phyloP scores from a whole-genome alignment of 1,284 basidiomycete species.

The Marasmius tenuissimus region DNA sequence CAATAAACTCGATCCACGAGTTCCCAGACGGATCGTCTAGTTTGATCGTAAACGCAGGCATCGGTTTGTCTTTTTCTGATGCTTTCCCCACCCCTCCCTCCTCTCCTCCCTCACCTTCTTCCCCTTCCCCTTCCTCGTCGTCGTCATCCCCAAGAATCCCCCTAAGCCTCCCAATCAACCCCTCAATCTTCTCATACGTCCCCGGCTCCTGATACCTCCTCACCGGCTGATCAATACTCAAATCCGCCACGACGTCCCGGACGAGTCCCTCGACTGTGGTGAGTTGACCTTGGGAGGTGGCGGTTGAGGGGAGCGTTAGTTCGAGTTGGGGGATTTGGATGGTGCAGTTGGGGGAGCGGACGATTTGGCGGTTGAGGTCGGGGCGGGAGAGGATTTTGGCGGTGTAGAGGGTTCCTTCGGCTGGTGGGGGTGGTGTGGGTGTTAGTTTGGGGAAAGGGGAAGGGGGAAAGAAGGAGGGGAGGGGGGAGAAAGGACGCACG shows the following conservation, averaged over 20 bases:
- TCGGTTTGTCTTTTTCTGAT: constrained; percentile 46
- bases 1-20: constrained; percentile 89
- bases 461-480: background rate
- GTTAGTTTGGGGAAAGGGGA: background rate
- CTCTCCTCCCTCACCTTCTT: constrained; percentile 29
- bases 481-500: constrained; percentile 46
- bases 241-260: constrained; percentile 82
- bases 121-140: constrained; percentile 55
- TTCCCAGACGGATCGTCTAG: constrained; percentile 96
- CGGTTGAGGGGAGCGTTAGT: constrained; percentile 77
- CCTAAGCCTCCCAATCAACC: constrained; percentile 68
- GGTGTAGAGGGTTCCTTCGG: constrained; percentile 75
- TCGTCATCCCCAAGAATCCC: constrained; percentile 71
- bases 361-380: constrained; percentile 92
- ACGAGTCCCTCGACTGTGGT: constrained; percentile 96
- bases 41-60: constrained; percentile 80
- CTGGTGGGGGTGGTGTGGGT: constrained; percentile 32
- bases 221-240: constrained; percentile 84
- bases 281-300: constrained; percentile 85
- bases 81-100: constrained; percentile 26
- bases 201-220: constrained; percentile 82
- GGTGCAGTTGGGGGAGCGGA: constrained; percentile 86
- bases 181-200: constrained; percentile 78
- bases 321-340: constrained; percentile 87
- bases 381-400: constrained; percentile 72